Percentiles rank a stretch among this genome's conserved stretches.
phyloP scores from a whole-genome alignment of 1,284 basidiomycete species.

The Coniferiporia weirii region DNA sequence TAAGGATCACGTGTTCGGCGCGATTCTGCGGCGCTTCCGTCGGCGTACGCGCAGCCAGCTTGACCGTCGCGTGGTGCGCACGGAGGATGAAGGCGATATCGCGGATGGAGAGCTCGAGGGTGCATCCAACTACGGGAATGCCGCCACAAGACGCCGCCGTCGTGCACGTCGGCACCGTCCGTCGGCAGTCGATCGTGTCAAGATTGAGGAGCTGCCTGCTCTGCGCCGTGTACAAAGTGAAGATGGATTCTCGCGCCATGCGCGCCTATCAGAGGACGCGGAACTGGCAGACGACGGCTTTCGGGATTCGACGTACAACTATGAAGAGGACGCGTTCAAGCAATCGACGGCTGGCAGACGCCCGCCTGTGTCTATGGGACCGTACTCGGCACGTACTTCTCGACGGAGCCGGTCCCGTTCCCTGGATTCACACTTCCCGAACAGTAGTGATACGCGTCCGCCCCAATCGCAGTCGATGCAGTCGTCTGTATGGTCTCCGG shows the following conservation, averaged over 20 bases:
- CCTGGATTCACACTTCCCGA: constrained; percentile 24
- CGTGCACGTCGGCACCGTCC: constrained; percentile 29
- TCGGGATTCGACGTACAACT: constrained; percentile 29
- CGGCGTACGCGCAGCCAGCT: constrained; percentile 44
- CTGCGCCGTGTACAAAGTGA: constrained; percentile 64
- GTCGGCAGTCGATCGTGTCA: constrained; percentile 35
- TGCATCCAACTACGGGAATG: constrained; percentile 22
- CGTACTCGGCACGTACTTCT: constrained; percentile 29
- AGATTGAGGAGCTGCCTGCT: constrained; percentile 25
- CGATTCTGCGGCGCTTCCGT: constrained; percentile 69
- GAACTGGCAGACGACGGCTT: constrained; percentile 27
- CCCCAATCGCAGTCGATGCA: constrained; percentile 9
- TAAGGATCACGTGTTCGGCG: constrained; percentile 90
- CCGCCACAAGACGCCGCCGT: constrained; percentile 32
- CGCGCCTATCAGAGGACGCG: constrained; percentile 29
- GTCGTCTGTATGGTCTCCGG: constrained; percentile 15
- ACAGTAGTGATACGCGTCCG: constrained; percentile 12
- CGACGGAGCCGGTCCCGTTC: constrained; percentile 55
- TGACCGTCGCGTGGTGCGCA: constrained; percentile 23
- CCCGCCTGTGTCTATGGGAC: not conserved
- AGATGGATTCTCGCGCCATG: constrained; percentile 31
- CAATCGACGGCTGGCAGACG: constrained; percentile 22
- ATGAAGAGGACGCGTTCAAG: constrained; percentile 25
- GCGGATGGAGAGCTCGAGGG: constrained; percentile 42
- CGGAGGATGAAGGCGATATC: constrained; percentile 40